Evolutionary conservation across 1,284 basidiomycete genomes (phyloP).

Genomic region (Boletus sp.): DNA sequence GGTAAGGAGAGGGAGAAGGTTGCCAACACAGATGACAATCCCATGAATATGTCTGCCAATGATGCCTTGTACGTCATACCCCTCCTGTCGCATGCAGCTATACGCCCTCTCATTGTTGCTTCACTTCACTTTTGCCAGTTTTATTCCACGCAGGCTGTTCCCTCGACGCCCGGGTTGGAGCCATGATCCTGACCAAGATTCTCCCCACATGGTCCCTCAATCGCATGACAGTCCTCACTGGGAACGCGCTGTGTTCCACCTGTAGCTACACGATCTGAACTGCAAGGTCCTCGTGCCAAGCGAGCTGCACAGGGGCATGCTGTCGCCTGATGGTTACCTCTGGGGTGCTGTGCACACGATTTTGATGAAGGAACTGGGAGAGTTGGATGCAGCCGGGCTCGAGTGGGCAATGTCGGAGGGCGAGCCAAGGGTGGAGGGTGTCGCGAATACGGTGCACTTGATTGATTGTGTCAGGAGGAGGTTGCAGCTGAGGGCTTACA

Average conservation of each 20-base stretch:
- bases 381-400: conserved; percentile 35
- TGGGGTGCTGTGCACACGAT: conserved; percentile 47
- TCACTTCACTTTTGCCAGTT: no score
- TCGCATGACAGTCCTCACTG: not conserved
- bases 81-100: no score
- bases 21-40: not conserved
- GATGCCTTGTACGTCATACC: not conserved
- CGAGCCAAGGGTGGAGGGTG: conserved; percentile 32
- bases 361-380: conserved; percentile 39
- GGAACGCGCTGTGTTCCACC: conserved; percentile 18
- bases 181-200: not conserved
- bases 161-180: conserved; percentile 1
- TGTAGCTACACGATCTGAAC: conserved; percentile 23
- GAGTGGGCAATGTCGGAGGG: conserved; percentile 39
- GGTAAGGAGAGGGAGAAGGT: not conserved
- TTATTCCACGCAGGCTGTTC: not conserved
- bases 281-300: conserved; percentile 2
- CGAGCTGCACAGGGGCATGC: conserved; percentile 18
- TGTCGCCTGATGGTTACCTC: conserved; percentile 34
- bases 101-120: not conserved
- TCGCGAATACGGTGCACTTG: conserved; percentile 29
- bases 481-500: not conserved
- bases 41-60: no score
- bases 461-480: conserved; percentile 22
- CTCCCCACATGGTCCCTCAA: conserved; percentile 13